Conservation (phyloP, 192 early-diverging fungal genomes). For the Powellomyces hirtus region DNA sequence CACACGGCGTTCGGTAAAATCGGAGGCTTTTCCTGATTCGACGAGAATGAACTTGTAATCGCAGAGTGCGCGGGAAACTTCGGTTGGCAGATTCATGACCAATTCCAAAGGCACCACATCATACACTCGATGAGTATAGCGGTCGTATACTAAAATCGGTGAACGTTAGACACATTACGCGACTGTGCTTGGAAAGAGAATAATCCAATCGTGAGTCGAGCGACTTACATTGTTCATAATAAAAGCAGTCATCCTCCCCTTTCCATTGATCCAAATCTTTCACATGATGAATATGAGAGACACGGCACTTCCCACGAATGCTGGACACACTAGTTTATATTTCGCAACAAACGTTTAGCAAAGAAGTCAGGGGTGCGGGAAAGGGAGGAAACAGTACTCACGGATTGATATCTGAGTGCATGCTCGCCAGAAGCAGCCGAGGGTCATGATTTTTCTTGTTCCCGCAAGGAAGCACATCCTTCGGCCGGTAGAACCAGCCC, state of each 20-base stretch:
- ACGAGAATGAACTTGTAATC: slow-evolving; percentile 84
- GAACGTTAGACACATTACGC: too few relatives aligned
- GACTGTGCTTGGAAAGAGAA: too few relatives aligned
- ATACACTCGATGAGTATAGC: slow-evolving; percentile 83
- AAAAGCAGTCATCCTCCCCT: slow-evolving; percentile 71
- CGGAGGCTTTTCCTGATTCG: slow-evolving; percentile 75
- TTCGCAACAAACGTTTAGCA: neutral
- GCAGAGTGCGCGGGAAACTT: slow-evolving; percentile 63
- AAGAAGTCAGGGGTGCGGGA: neutral
- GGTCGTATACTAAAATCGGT: slow-evolving; percentile 68
- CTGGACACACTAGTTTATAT: slow-evolving; percentile 45
- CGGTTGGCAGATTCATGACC: slow-evolving; percentile 76
- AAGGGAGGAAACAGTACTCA: slow-evolving; percentile 12
- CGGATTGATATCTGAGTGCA: slow-evolving; percentile 86
- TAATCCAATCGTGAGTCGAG: neutral
- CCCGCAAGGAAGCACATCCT: slow-evolving; percentile 63
- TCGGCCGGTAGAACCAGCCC: slow-evolving; percentile 63
- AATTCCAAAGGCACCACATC: slow-evolving; percentile 79
- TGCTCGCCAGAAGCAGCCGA: slow-evolving; percentile 75
- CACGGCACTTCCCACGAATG: slow-evolving; percentile 78
- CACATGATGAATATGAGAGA: slow-evolving; percentile 67
- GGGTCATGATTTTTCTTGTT: slow-evolving; percentile 63
- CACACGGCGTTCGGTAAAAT: slow-evolving; percentile 68
- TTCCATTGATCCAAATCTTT: slow-evolving; percentile 62
- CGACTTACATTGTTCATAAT: slow-evolving; percentile 67